Base-by-base conservation (phyloP, 331 rosid species). In the Stylosanthes scabra region DNA sequence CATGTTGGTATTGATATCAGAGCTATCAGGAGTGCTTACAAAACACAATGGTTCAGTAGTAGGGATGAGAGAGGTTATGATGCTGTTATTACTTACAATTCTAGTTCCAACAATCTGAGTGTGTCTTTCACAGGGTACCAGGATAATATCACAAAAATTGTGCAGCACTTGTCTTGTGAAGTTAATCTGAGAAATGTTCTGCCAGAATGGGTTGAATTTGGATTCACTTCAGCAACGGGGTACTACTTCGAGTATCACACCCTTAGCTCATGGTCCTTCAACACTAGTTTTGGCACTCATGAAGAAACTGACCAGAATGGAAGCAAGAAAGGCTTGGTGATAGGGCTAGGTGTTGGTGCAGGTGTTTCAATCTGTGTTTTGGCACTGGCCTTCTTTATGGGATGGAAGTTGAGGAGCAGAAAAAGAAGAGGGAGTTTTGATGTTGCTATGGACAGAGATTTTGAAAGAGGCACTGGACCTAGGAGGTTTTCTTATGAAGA, bases 1-100 rank as follows among this genome's bases (percentile, higher is more conserved):
- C 90, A 86, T 72, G 88, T 79, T 0, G 82, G 82, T 15, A 15
- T 79, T 1, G 27, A 83, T 50, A 49, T 71, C 13, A 79, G 80
- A 27, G 4, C n/a, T 0, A 55, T 83, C 29, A 56, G 4, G 10
- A 46, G 74, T 46, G 37, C 12, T 16, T 52, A 20, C 16, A 39
- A 74, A 5, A 9, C 70, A 44, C 4, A 54, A 46, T 73, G 83
- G 83, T 45, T 8, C 16, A 20, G 34, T 9, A 15, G 73, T 5
- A 73, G 6, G 42, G 82, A 67, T 31, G 74, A 46, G 13, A 72
- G 68, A 54, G 59, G 20, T 31, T 75, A 72, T 68, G 69, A 49
- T 54, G 82, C 69, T 7, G 31, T 15, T 6, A 50, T 82, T 10
- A 72, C 52, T 13, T 82, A 82, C 60, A 47, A 67, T 49, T 55